Evolutionary conservation across 768 basidiomycete species (phyloP).

Genomic region (Tricholoma bakamatsutake): DNA sequence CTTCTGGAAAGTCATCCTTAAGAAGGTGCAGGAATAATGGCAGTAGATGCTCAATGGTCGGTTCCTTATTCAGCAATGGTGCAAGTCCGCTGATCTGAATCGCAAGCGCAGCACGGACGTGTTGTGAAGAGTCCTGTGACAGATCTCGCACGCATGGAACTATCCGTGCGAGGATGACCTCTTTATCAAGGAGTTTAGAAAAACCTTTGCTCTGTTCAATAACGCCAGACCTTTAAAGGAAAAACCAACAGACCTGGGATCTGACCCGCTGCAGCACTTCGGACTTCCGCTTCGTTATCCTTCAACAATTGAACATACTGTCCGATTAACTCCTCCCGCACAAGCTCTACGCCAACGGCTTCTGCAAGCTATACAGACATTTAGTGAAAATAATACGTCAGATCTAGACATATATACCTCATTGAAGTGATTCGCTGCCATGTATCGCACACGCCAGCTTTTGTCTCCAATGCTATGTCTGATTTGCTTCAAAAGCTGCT

Average conservation of each 20-base stretch:
- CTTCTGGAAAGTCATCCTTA: conserved; percentile 99
- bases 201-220: conserved; percentile 56
- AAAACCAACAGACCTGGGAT: conserved; percentile 69
- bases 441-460: conserved; percentile 98
- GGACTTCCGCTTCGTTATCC: conserved; percentile 98
- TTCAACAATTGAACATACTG: conserved; percentile 93
- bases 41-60: conserved; percentile 94
- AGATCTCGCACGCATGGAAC: conserved; percentile 94
- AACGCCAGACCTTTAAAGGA: neutral
- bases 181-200: conserved; percentile 87
- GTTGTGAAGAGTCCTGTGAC: conserved; percentile 90
- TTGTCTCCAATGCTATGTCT: conserved; percentile 88
- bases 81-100: conserved; percentile 96
- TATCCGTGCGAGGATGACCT: conserved; percentile 88
- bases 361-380: conserved; percentile 65
- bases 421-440: conserved; percentile 97
- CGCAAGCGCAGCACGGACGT: conserved; percentile 94
- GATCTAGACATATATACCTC: conserved; percentile 44
- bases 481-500: conserved; percentile 83
- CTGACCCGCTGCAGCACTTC: conserved; percentile 93
- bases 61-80: conserved; percentile 86
- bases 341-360: conserved; percentile 83
- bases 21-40: conserved; percentile 94
- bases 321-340: conserved; percentile 88
- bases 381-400: neutral